phyloP scores from a whole-genome alignment of 2,329 filamentous ascomycete genomes.

The Sporothrix pseudoabietina region DNA sequence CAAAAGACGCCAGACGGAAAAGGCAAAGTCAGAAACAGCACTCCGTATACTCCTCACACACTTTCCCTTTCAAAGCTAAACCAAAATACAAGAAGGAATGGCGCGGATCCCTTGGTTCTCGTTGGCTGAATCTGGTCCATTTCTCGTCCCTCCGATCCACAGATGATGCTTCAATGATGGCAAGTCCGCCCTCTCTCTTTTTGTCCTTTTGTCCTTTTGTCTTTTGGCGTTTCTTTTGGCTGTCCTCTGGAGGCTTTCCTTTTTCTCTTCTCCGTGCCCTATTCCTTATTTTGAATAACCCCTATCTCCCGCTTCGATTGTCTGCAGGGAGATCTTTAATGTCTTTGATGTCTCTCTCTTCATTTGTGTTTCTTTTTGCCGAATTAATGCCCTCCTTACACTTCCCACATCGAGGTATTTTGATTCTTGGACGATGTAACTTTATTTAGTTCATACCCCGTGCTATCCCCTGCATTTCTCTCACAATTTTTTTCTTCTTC shows the following conservation, averaged over 20 bases:
- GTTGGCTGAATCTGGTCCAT: neutral
- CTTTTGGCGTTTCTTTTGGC: neutral
- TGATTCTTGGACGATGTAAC: neutral
- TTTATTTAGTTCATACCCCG: neutral
- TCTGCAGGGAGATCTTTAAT: neutral
- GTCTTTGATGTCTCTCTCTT: neutral
- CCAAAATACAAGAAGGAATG: neutral
- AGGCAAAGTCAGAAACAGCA: neutral
- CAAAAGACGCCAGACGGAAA: neutral
- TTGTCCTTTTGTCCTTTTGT: neutral
- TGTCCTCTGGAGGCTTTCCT: neutral
- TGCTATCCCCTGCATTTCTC: neutral
- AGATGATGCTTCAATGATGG: conserved; percentile 16
- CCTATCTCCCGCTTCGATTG: neutral
- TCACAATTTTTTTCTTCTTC: neutral
- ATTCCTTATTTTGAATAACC: neutral
- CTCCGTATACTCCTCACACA: neutral
- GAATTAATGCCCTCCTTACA: neutral
- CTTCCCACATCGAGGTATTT: neutral
- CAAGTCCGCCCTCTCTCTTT: neutral
- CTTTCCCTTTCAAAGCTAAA: neutral
- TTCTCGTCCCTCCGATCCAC: neutral
- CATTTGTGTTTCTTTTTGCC: neutral
- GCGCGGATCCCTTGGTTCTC: neutral
- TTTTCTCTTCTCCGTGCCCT: neutral